phyloP scores from a whole-genome alignment of 2,329 filamentous ascomycete species.

The Pestalotiopsis sp. region DNA sequence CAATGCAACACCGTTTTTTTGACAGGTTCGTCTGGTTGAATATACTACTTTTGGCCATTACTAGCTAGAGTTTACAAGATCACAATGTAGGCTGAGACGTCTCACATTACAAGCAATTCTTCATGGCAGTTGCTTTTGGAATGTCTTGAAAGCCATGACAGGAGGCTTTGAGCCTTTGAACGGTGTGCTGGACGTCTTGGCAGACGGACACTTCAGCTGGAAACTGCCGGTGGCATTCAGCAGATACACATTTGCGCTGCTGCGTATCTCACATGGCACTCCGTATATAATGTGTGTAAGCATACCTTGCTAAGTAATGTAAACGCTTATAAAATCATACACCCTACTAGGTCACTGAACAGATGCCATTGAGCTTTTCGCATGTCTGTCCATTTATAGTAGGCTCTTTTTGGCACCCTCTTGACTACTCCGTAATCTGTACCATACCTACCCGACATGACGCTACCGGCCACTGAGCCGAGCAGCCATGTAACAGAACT shows the following conservation, averaged over 20 bases:
- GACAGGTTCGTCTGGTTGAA: constrained; percentile 1
- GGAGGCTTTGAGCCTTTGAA: neutral
- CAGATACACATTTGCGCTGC: too few relatives aligned
- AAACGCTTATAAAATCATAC: too few relatives aligned
- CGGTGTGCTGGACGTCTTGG: neutral
- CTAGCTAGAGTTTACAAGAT: neutral
- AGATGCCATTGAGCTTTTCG: too few relatives aligned
- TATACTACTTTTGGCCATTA: neutral
- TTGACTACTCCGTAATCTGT: too few relatives aligned
- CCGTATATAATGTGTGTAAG: too few relatives aligned
- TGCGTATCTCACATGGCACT: too few relatives aligned
- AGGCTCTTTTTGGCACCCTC: too few relatives aligned
- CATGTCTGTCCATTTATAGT: too few relatives aligned
- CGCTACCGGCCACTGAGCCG: neutral
- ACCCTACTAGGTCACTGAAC: too few relatives aligned
- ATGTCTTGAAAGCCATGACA: neutral
- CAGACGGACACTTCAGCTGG: neutral
- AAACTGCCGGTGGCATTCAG: neutral
- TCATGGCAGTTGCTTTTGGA: neutral
- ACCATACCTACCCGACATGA: neutral
- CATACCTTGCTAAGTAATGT: too few relatives aligned
- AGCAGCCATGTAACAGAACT: neutral
- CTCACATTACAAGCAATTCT: neutral
- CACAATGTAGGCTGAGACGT: neutral
- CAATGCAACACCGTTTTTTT: constrained; percentile 4